Conservation (phyloP, 352 stramenopile species). For the Globisporangium cystogenes region DNA sequence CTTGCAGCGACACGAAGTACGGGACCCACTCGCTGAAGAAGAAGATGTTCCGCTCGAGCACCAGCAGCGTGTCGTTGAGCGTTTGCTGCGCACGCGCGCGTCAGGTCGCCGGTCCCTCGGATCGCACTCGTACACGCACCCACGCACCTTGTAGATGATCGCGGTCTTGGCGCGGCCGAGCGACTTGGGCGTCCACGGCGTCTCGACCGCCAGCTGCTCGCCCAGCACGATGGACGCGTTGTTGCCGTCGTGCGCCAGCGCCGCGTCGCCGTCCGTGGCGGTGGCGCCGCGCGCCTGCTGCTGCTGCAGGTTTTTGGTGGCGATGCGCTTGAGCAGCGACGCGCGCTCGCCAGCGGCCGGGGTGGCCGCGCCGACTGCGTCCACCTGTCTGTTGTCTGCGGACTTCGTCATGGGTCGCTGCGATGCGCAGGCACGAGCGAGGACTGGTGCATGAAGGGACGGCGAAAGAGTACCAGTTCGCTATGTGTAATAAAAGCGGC, state of each 20-base stretch:
- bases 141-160: slow-evolving; percentile 81
- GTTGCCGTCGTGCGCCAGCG: slow-evolving; percentile 67
- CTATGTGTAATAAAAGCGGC: too few relatives aligned
- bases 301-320: slow-evolving; percentile 19
- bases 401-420: not conserved
- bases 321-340: slow-evolving; percentile 33
- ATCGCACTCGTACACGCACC: too few relatives aligned
- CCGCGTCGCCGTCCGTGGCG: slow-evolving; percentile 4
- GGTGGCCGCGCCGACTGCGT: not conserved
- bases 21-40: slow-evolving; percentile 76
- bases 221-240: slow-evolving; percentile 75
- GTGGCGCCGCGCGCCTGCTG: slow-evolving; percentile 2
- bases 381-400: not conserved
- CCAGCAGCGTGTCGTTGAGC: slow-evolving; percentile 76
- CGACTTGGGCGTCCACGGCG: slow-evolving; percentile 80
- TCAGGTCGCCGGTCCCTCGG: too few relatives aligned
- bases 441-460: not conserved
- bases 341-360: slow-evolving; percentile 8
- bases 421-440: not conserved
- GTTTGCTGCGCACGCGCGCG: slow-evolving; percentile 49
- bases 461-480: not conserved
- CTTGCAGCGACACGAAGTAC: slow-evolving; percentile 83
- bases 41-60: slow-evolving; percentile 81
- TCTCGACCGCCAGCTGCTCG: slow-evolving; percentile 34
- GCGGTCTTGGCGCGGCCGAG: slow-evolving; percentile 79